Evolutionary conservation across 108 stramenopile species (phyloP), one percentile per base, ranked within the genome.

Genomic region (Cyclotella distinguenda): DNA sequence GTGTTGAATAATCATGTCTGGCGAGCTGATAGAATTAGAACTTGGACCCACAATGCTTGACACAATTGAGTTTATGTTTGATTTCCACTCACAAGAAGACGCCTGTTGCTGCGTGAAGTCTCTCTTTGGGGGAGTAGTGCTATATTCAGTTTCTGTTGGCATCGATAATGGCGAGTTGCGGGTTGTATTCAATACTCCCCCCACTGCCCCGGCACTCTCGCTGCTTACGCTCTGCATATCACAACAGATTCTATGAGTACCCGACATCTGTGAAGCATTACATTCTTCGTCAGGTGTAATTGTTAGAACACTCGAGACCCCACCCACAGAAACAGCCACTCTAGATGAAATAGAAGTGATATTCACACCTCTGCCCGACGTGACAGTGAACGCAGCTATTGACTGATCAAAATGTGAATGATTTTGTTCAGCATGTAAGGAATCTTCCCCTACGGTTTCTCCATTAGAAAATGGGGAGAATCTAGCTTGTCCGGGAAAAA

Each of bases 311-410:
- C n/a, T n/a, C n/a, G 44, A 26, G 26, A 93, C 64, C 13, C 82
- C 79, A 32, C 92, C 58, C 28, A 57, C 70, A 64, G 95, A 89
- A 3, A 96, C 94, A 28, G 74, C 81, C 56, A 90, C 44, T 21
- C 46, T 46, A 1, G 33, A 13, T 16, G 60, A 62, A 62, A 48
- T 33, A n/a, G 60, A 46, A 11, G 60, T 48, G 11, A 48, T 39
- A 4, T n/a, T 10, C 12, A 23, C 60, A 35, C 46, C 45, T 48
- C 30, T 28, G 13, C 60, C 60, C n/a, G 35, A 31, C 1, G 32
- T 19, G 6, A 62, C 60, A 18, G 43, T 47, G 23, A 62, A 16
- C 13, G 16, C 7, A 18, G 60, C 16, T 19, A 18, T 32, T 15
- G n/a, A n/a, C 26, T 4, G 31, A 33, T 23, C 5, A 15, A 16